A percentile compares a stretch with the other conserved stretches of the same genome.
phyloP scores from a whole-genome alignment of 2,329 filamentous ascomycete species.

The Aspergillus intermedius region DNA sequence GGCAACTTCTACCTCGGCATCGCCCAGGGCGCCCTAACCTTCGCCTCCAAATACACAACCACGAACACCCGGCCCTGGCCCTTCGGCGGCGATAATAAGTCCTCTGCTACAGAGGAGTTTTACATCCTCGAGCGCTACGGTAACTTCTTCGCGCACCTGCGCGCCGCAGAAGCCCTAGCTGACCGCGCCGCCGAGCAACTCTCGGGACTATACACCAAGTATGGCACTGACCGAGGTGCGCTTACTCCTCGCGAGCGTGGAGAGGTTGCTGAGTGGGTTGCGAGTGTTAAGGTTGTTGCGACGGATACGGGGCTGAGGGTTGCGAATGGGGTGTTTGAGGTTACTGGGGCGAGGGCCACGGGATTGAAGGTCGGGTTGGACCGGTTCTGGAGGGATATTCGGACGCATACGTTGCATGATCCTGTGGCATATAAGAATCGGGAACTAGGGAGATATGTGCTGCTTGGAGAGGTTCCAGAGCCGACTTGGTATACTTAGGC shows the following conservation, averaged over 20 bases:
- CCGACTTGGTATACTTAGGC: constrained; percentile 56
- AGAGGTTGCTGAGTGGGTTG: constrained; percentile 57
- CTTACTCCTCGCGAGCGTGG: constrained; percentile 51
- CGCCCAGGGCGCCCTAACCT: constrained; percentile 51
- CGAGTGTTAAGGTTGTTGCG: constrained; percentile 56
- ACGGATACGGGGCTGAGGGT: constrained; percentile 56
- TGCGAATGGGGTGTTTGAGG: constrained; percentile 58
- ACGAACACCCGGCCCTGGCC: constrained; percentile 57
- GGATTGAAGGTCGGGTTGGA: constrained; percentile 55
- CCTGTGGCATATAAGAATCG: constrained; percentile 62
- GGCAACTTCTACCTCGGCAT: constrained; percentile 61
- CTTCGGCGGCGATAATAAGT: constrained; percentile 57
- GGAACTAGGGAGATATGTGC: constrained; percentile 53
- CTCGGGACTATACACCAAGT: constrained; percentile 41
- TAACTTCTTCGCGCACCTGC: constrained; percentile 56
- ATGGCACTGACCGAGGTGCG: constrained; percentile 32
- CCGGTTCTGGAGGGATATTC: constrained; percentile 60
- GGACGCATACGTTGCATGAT: constrained; percentile 61
- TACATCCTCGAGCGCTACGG: constrained; percentile 61
- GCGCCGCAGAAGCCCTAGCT: constrained; percentile 53
- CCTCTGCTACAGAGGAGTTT: constrained; percentile 55
- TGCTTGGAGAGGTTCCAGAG: constrained; percentile 52
- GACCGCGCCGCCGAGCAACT: constrained; percentile 50
- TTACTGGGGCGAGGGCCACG: constrained; percentile 55
- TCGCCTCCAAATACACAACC: constrained; percentile 52